A percentile compares a stretch with the other conserved stretches of the same genome.
Conservation (phyloP, 2,329 filamentous ascomycete genomes). For the Calonectria ilicicola region DNA sequence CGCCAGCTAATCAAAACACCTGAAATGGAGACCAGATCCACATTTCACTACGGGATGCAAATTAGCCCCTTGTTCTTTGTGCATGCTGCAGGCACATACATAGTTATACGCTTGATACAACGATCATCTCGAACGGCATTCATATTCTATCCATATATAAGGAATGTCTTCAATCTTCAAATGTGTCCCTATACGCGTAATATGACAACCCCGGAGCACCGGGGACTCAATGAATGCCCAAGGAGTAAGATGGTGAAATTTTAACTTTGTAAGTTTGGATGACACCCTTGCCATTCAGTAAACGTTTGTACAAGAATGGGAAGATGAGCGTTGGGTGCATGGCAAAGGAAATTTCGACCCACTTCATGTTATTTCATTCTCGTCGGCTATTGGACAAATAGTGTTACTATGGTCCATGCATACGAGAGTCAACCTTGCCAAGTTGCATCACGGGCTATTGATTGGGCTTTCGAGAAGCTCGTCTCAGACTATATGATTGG, state of each 20-base stretch:
- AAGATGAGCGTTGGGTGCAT: neutral
- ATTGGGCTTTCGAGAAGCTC: neutral
- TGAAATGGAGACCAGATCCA: too few relatives aligned
- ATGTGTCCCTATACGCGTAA: too few relatives aligned
- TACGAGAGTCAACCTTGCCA: slow-evolving; percentile 1
- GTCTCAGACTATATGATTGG: neutral
- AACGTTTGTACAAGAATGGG: neutral
- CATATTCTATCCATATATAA: too few relatives aligned
- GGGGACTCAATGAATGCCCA: too few relatives aligned
- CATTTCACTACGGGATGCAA: too few relatives aligned
- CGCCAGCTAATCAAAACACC: too few relatives aligned
- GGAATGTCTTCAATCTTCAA: too few relatives aligned
- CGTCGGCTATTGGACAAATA: neutral
- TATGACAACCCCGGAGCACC: too few relatives aligned
- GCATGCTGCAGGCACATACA: too few relatives aligned
- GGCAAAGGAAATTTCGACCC: neutral
- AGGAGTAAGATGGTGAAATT: neutral
- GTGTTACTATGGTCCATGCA: neutral
- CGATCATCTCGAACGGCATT: too few relatives aligned
- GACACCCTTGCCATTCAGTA: neutral
- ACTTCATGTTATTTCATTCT: neutral
- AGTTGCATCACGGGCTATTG: neutral
- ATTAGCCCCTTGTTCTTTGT: too few relatives aligned
- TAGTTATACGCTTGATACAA: too few relatives aligned
- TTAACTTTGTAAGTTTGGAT: neutral